These are phyloP conservation scores for Pseudotsuga menziesii DNA, from an alignment of 75 land plant genomes.

Conservation along the genomic window DNA sequence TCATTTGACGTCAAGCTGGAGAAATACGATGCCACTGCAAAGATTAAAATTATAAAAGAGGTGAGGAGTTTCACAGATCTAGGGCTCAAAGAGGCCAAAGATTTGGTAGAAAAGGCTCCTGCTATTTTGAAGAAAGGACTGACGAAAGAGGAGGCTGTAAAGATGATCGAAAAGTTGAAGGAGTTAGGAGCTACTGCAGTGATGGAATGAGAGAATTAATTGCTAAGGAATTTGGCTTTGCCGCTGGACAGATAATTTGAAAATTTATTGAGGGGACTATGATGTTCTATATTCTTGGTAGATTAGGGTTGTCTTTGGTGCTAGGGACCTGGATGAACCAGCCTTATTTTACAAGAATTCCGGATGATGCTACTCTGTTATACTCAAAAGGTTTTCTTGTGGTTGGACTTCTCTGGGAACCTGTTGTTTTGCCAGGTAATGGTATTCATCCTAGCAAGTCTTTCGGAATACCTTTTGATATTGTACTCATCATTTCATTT, in stretches of 20 bases:
- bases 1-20: slow-evolving; percentile 74
- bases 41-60: slow-evolving; percentile 88
- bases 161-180: slow-evolving; percentile 69
- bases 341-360: slow-evolving; percentile 43
- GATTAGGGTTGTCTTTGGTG: neutral
- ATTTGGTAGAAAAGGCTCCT: slow-evolving; percentile 78
- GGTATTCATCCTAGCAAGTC: slow-evolving; percentile 52
- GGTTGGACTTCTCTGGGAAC: slow-evolving; percentile 60
- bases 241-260: no score
- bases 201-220: slow-evolving; percentile 43
- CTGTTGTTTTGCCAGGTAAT: slow-evolving; percentile 46
- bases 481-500: slow-evolving; percentile 56
- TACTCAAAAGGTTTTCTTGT: slow-evolving; percentile 59
- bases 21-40: slow-evolving; percentile 69
- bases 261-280: no score
- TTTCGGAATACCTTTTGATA: slow-evolving; percentile 48
- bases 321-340: slow-evolving; percentile 46
- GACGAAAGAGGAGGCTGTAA: slow-evolving; percentile 70
- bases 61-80: slow-evolving; percentile 71
- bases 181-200: slow-evolving; percentile 70
- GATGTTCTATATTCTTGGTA: no score
- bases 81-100: slow-evolving; percentile 93
- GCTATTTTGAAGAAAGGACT: slow-evolving; percentile 62
- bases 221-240: no score
- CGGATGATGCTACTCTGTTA: slow-evolving; percentile 30